Percentiles rank a stretch among this genome's conserved stretches.
Evolutionary conservation across 768 basidiomycete genomes (phyloP).

Genomic region (Serendipita sp.): DNA sequence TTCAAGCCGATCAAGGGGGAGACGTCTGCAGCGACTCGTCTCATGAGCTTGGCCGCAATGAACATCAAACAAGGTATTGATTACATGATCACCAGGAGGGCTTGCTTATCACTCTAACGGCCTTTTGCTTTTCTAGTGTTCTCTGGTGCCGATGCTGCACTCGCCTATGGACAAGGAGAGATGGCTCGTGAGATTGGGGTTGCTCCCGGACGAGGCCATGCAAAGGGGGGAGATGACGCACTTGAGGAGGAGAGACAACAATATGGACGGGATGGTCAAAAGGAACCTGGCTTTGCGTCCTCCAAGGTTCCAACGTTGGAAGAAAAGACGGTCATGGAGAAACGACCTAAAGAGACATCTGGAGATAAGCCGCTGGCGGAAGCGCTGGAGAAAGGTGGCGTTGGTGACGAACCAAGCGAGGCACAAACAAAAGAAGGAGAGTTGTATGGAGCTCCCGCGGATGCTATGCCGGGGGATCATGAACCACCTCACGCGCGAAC

Average conservation of each 20-base stretch:
- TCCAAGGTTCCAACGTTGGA: conserved; percentile 53
- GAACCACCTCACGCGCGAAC: conserved; percentile 30
- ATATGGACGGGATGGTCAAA: conserved; percentile 33
- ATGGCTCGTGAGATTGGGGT: conserved; percentile 29
- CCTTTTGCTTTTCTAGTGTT: conserved; percentile 15
- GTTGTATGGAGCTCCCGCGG: conserved; percentile 39
- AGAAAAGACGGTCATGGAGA: conserved; percentile 43
- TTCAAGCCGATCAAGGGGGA: conserved; percentile 12
- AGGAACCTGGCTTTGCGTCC: conserved; percentile 41
- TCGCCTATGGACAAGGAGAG: conserved; percentile 22
- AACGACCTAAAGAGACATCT: conserved; percentile 22
- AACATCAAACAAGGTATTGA: conserved; percentile 19
- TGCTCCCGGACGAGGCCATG: conserved; percentile 24
- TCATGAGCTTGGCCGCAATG: not conserved
- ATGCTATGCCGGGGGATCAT: conserved; percentile 30
- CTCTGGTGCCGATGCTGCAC: conserved; percentile 24
- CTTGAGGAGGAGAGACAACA: conserved; percentile 37
- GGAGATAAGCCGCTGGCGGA: conserved; percentile 18
- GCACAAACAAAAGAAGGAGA: conserved; percentile 17
- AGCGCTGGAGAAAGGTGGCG: conserved; percentile 15
- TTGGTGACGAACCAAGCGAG: conserved; percentile 5
- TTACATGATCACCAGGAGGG: not conserved
- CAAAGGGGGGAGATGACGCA: conserved; percentile 26
- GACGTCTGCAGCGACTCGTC: not conserved
- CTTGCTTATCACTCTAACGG: not conserved